Evolutionary conservation across 768 basidiomycete genomes (phyloP), one percentile per base, ranked within the genome.

Genomic region (Holtermanniella nyarrowii): DNA sequence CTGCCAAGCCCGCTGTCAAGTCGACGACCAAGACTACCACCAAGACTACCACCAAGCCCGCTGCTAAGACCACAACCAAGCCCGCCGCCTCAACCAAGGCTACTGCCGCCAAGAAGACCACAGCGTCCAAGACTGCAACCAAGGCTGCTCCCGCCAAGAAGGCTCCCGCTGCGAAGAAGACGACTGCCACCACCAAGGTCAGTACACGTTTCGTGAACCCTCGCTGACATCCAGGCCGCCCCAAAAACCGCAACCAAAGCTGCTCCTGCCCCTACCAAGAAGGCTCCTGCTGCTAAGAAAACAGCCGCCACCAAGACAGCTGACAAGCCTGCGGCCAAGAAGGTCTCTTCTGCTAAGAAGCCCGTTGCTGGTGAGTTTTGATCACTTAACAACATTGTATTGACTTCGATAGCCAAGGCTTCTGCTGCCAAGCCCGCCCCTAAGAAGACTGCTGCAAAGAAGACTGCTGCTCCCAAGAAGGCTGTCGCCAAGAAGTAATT

Each of bases 41-140:
- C n/a, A n/a, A n/a, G n/a, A 37, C 31, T 37, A 16, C 31, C 16
- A 16, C 50, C 65, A n/a, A n/a, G 23, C 62, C 59, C 39, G 47
- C 60, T 46, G 68, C 76, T 24, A 75, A 74, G 66, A 69, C 68
- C 45, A 46, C 69, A 16, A 26, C 49, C 14, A 60, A 69, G 25
- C 77, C 73, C 1, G 75, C 77, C 70, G 53, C 72, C n/a, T 74
- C 26, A 10, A 40, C 16, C 48, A 40, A 57, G 41, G 68, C 68
- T 46, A 42, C 59, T 31, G 47, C 60, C 46, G 68, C 76, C 25
- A 75, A 74, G 66, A 69, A 69, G 46, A 46, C 69, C n/a, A 26
- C 49, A n/a, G 61, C 69, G 25, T 77, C 73, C 1, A 75, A 77
- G 71, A 54, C 72, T n/a, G 75, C 26, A 10, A 40, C 16, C 48